Evolutionary conservation across 805 yeast genomes (phyloP).

Genomic region (Saturnispora hagleri): DNA sequence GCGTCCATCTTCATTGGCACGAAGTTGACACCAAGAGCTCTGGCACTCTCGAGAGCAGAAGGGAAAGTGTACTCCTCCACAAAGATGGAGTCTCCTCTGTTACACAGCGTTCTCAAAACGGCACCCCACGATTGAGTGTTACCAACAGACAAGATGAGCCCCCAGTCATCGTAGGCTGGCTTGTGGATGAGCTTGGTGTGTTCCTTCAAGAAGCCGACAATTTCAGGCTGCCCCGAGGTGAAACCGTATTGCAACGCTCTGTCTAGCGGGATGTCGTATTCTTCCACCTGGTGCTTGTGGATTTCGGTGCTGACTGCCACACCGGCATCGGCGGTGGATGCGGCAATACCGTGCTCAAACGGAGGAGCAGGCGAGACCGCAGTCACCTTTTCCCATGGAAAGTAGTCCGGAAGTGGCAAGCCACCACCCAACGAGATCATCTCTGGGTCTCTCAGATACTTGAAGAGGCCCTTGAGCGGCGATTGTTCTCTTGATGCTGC

Average conservation of each 20-base stretch:
- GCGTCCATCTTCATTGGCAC: conserved; percentile 64
- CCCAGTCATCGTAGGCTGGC: conserved; percentile 64
- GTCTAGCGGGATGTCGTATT: conserved; percentile 61
- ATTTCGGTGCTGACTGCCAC: conserved; percentile 30
- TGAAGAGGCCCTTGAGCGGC: conserved; percentile 76
- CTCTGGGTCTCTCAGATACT: conserved; percentile 62
- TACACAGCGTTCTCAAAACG: conserved; percentile 49
- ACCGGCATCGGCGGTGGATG: conserved; percentile 35
- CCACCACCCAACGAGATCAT: conserved; percentile 93
- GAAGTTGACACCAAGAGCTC: conserved; percentile 48
- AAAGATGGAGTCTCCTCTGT: conserved; percentile 55
- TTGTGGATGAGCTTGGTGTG: conserved; percentile 56
- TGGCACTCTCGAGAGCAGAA: conserved; percentile 62
- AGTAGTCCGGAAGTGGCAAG: conserved; percentile 80
- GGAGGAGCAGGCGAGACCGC: conserved; percentile 75
- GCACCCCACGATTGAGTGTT: conserved; percentile 94
- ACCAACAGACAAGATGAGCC: conserved; percentile 61
- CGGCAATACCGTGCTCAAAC: conserved; percentile 68
- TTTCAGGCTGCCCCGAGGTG: conserved; percentile 72
- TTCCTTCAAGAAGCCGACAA: conserved; percentile 57
- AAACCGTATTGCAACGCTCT: conserved; percentile 88
- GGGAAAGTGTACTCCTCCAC: conserved; percentile 74
- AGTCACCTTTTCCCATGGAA: conserved; percentile 77
- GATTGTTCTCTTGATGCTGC: conserved; percentile 69
- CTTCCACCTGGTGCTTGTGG: conserved; percentile 34